Evolutionary conservation across 1,284 basidiomycete species (phyloP).

Genomic region (Leccinum pachyderme): DNA sequence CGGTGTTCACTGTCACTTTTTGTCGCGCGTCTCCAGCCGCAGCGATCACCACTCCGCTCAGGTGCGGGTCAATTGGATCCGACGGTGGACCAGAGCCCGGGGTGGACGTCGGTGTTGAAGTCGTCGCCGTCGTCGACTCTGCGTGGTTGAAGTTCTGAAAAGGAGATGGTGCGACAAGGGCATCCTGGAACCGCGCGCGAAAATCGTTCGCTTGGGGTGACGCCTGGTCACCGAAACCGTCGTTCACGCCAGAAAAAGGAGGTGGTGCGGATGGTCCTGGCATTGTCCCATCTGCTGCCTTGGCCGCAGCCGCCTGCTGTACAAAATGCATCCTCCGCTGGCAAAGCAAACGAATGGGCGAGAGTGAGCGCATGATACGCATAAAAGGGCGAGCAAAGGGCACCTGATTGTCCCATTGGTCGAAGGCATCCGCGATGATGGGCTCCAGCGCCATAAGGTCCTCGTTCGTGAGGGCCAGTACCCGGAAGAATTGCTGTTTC

Average conservation of each 20-base stretch:
- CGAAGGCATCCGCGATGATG: slow-evolving; percentile 76
- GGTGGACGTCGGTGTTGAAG: slow-evolving; percentile 37
- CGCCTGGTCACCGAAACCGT: slow-evolving; percentile 27
- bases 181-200: slow-evolving; percentile 66
- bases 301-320: slow-evolving; percentile 44
- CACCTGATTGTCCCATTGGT: slow-evolving; percentile 78
- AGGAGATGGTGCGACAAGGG: slow-evolving; percentile 63
- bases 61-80: slow-evolving; percentile 51
- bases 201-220: slow-evolving; percentile 52
- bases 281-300: slow-evolving; percentile 34
- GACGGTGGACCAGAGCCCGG: slow-evolving; percentile 39
- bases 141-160: slow-evolving; percentile 47
- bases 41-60: slow-evolving; percentile 30
- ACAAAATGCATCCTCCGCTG: slow-evolving; percentile 67
- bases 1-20: slow-evolving; percentile 24
- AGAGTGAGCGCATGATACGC: slow-evolving; percentile 1
- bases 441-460: slow-evolving; percentile 76
- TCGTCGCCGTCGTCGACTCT: slow-evolving; percentile 28
- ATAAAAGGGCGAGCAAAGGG: slow-evolving; percentile 15
- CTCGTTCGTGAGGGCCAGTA: slow-evolving; percentile 69
- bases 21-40: slow-evolving; percentile 23
- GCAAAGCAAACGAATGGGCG: not conserved
- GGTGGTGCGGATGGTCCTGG: slow-evolving; percentile 33
- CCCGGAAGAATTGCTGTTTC: slow-evolving; percentile 70
- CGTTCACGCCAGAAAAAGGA: slow-evolving; percentile 35